Evolutionary conservation across 441 rosid genomes (phyloP), one percentile per base, ranked within the genome.

Genomic region (Corymbia citriodora): DNA sequence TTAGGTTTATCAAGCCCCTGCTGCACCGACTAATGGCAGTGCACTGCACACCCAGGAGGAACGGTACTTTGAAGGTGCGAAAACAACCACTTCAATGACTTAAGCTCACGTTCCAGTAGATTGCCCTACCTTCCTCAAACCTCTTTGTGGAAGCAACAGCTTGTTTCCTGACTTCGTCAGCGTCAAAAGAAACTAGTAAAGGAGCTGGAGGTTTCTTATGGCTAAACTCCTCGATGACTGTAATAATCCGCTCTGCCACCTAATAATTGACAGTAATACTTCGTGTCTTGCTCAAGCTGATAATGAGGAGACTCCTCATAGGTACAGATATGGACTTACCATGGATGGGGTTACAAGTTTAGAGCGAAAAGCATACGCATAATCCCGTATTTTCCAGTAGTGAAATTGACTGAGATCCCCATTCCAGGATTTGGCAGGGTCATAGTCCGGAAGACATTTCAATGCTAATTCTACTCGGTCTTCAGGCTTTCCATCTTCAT

Each of bases 301-400:
- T 19, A n/a, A 19, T 18, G 54, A 54, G 5, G 81, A 72, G 81
- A 72, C 25, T 33, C 48, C 81, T 72, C 48, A 18, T 1, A 72
- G 81, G 48, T 72, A 17, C 81, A 50, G 40, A 90, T 27, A 40
- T 54, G 87, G 82, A 93, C 94, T 92, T 91, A 97, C 99, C 95
- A 89, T 90, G 68, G 95, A 93, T 87, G 99, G 99, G 23, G 97
- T 96, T 83, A 93, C 94, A 79, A 96, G 93, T 92, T 95, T 95
- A 53, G 97, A 94, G 88, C 96, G 95, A 94, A 96, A 97, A 87
- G 96, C 97, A 93, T 95, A 91, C 8, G 97, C 99, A 91, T 94
- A 97, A 93, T 97, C 99, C 82, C 98, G 98, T 92, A 97, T 96
- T 96, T 95, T 97, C 97, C 98, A 96, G 90, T 96, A 96, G 89